Evolutionary conservation across 495 filamentous ascomycete genomes (phyloP).

Genomic region (Baudoinia panamericana): DNA sequence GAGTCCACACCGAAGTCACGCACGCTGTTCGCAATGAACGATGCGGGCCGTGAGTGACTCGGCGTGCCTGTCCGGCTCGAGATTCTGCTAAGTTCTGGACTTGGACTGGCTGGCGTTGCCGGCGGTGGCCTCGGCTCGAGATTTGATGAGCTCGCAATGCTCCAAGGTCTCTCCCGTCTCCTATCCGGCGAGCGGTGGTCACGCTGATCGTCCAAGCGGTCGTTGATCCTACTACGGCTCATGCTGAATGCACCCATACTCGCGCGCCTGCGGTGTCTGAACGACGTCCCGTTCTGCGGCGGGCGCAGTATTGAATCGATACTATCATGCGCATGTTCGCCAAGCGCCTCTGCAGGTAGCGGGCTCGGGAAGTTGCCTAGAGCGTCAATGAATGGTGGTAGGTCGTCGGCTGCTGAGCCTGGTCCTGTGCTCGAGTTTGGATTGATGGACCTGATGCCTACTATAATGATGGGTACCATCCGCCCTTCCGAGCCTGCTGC

Average conservation of each 20-base stretch:
- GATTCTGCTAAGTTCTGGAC: constrained; percentile 41
- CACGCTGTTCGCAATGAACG: constrained; percentile 29
- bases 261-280: constrained; percentile 39
- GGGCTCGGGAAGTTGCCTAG: constrained; percentile 37
- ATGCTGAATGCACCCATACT: constrained; percentile 38
- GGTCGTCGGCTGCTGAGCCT: constrained; percentile 32
- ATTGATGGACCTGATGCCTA: constrained; percentile 58
- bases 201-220: constrained; percentile 27
- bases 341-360: constrained; percentile 22
- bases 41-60: constrained; percentile 35
- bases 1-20: constrained; percentile 15
- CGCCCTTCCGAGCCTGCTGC: constrained; percentile 43
- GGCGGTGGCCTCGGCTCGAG: constrained; percentile 51
- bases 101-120: constrained; percentile 53
- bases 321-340: constrained; percentile 17
- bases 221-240: constrained; percentile 10
- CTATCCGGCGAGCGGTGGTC: constrained; percentile 35
- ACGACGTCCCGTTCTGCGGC: constrained; percentile 34
- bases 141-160: constrained; percentile 14
- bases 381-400: constrained; percentile 48
- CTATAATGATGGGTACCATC: constrained; percentile 55
- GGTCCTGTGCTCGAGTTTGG: constrained; percentile 34
- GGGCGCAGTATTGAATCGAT: constrained; percentile 29
- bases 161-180: constrained; percentile 19
- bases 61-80: constrained; percentile 39